Evolutionary conservation across 2,329 filamentous ascomycete species (phyloP).

Genomic region (Botryotinia narcissicola): DNA sequence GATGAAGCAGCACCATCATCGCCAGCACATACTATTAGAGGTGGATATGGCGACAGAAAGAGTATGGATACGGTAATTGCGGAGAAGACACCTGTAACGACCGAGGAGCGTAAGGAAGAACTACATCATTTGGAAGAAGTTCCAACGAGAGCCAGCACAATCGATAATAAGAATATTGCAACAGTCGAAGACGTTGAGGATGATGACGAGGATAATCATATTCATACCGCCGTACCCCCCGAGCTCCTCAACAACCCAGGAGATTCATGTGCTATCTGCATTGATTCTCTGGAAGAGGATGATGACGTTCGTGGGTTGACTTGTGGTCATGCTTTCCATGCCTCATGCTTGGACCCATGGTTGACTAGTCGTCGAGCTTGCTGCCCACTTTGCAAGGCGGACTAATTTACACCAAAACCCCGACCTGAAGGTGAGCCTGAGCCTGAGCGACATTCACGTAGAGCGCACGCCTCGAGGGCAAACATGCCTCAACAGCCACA

Average conservation of each 20-base stretch:
- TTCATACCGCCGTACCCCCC: conserved; percentile 76
- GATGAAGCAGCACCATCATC: conserved; percentile 23
- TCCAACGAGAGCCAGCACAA: conserved; percentile 34
- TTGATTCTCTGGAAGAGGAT: conserved; percentile 90
- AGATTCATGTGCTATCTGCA: conserved; percentile 94
- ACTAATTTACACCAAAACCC: conserved; percentile 94
- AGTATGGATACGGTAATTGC: conserved; percentile 25
- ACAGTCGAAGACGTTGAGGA: conserved; percentile 54
- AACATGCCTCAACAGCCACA: conserved; percentile 34
- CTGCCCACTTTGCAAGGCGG: conserved; percentile 95
- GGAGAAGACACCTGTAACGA: conserved; percentile 26
- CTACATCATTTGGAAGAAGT: conserved; percentile 32
- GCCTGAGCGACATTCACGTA: conserved; percentile 32
- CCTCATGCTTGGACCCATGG: conserved; percentile 94
- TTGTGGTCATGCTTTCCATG: conserved; percentile 98
- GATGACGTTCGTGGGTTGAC: conserved; percentile 92
- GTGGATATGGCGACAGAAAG: conserved; percentile 22
- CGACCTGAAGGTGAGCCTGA: conserved; percentile 50
- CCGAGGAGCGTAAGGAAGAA: conserved; percentile 32
- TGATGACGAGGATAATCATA: conserved; percentile 73
- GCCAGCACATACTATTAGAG: conserved; percentile 21
- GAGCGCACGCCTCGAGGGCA: conserved; percentile 24
- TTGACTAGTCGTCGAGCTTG: conserved; percentile 89
- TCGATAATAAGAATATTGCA: conserved; percentile 41
- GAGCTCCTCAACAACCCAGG: conserved; percentile 79